These are phyloP conservation scores for Stipa capillata DNA, from an alignment of 176 grass and related monocot genomes.

Conservation along the genomic window DNA sequence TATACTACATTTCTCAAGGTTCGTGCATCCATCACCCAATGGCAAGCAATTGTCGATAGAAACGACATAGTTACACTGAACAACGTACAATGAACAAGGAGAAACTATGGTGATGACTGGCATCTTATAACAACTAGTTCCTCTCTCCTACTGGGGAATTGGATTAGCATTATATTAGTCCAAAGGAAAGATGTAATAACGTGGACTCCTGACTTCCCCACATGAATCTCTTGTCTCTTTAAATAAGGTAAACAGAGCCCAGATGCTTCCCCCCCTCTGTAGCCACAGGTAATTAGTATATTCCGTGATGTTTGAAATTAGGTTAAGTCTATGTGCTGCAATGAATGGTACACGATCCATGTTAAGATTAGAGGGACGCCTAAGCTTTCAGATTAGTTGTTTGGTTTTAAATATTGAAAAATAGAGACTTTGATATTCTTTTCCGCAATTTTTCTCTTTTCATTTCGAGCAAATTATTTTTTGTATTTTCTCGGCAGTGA, in stretches of 20 bases:
- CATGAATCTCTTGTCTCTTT: conserved; percentile 26
- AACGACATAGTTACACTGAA: conserved; percentile 29
- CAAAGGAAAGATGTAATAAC: conserved; percentile 11
- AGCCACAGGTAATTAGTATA: not conserved
- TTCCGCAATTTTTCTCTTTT: not conserved
- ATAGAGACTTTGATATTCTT: not conserved
- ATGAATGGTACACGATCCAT: not conserved
- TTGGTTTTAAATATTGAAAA: not conserved
- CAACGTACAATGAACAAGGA: conserved; percentile 24
- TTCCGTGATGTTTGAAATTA: not conserved
- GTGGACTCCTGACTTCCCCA: conserved; percentile 32
- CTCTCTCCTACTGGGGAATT: conserved; percentile 28
- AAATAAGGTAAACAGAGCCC: conserved; percentile 23
- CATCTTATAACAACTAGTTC: not conserved
- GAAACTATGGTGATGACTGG: conserved; percentile 15
- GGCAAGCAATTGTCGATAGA: conserved; percentile 1
- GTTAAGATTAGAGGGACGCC: not conserved
- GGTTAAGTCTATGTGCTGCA: not conserved
- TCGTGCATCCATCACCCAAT: conserved; percentile 14
- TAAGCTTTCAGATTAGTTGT: not conserved
- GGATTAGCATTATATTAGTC: conserved; percentile 32
- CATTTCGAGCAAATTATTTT: no score
- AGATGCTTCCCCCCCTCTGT: conserved; percentile 39
- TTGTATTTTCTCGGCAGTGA: no score
- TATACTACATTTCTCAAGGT: conserved; percentile 27